Percentiles rank a stretch among this genome's conserved stretches.
Evolutionary conservation across 148 eudicot genomes (phyloP).

Genomic region (Polygonum aviculare): DNA sequence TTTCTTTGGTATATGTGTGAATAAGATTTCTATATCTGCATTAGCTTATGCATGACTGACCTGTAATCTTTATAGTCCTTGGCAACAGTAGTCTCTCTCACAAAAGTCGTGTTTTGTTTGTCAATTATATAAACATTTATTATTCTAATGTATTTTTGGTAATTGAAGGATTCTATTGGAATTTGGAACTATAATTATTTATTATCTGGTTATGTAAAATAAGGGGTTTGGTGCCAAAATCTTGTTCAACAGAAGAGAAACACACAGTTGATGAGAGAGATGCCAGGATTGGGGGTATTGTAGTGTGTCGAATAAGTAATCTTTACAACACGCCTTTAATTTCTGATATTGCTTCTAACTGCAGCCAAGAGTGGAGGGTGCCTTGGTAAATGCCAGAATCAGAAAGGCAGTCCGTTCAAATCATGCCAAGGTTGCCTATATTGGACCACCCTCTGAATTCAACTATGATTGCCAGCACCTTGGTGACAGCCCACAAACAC

Average conservation of each 20-base stretch:
- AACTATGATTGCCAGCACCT: conserved; percentile 75
- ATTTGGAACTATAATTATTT: neutral
- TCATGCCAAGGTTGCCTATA: conserved; percentile 72
- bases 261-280: too few relatives aligned
- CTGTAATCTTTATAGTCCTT: neutral
- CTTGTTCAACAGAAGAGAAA: too few relatives aligned
- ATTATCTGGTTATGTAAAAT: too few relatives aligned
- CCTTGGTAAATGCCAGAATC: conserved; percentile 97
- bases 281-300: too few relatives aligned
- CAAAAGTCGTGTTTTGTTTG: neutral
- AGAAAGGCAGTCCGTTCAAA: conserved; percentile 65
- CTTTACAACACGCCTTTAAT: neutral
- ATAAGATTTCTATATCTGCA: neutral
- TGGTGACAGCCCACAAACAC: conserved; percentile 72
- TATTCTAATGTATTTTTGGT: too few relatives aligned
- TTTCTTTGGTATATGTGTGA: neutral
- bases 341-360: conserved; percentile 11
- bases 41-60: neutral
- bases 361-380: conserved; percentile 99
- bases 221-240: too few relatives aligned
- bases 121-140: too few relatives aligned
- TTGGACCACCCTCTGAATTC: conserved; percentile 77
- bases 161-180: too few relatives aligned
- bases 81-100: neutral
- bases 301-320: too few relatives aligned